These are phyloP conservation scores for Leucaena leucocephala DNA, from an alignment of 306 rosid genomes.

Conservation along the genomic window DNA sequence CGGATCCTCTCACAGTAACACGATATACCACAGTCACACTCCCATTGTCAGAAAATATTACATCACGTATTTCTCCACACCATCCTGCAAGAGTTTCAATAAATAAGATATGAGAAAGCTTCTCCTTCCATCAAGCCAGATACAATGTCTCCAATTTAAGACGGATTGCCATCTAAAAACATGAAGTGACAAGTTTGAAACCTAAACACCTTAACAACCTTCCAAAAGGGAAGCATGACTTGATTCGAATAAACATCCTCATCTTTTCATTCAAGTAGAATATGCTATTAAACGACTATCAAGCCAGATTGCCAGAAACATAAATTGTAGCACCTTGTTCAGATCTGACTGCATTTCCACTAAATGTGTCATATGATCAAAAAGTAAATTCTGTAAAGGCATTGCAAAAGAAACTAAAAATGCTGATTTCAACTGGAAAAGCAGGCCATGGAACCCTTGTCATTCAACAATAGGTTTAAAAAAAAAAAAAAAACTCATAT, in stretches of 20 bases:
- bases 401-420: background rate
- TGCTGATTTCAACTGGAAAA: background rate
- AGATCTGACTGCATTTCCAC: background rate
- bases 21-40: slow-evolving; percentile 93
- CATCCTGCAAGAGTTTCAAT: slow-evolving; percentile 62
- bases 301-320: background rate
- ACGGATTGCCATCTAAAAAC: background rate
- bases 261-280: background rate
- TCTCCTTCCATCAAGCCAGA: slow-evolving; percentile 1
- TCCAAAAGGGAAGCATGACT: background rate
- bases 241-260: background rate
- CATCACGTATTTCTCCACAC: slow-evolving; percentile 99
- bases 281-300: background rate
- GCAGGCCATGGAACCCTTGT: background rate
- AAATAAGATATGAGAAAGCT: slow-evolving; percentile 11
- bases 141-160: background rate
- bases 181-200: background rate
- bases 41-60: slow-evolving; percentile 89
- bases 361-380: background rate
- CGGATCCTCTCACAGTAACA: slow-evolving; percentile 91
- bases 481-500: background rate
- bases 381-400: background rate
- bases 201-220: background rate
- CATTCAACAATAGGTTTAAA: background rate
- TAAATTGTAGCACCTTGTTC: background rate